Conservation (phyloP, 352 stramenopile species). For the Globisporangium parvum region DNA sequence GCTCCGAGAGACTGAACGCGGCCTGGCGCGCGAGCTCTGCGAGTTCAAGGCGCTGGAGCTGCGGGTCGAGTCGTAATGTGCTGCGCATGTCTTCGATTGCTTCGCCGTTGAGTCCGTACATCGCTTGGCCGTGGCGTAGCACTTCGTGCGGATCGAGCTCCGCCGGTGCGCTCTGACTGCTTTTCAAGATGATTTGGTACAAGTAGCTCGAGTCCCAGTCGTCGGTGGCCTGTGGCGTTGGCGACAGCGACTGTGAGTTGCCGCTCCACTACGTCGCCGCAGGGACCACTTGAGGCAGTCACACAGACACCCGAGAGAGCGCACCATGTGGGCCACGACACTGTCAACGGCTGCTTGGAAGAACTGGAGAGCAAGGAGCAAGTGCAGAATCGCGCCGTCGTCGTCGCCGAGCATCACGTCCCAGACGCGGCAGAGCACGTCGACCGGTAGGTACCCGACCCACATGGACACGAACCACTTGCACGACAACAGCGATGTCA, state of each 20-base stretch:
- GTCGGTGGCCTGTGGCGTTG: constrained; percentile 24
- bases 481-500: constrained; percentile 59
- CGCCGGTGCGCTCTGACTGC: constrained; percentile 24
- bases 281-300: not conserved
- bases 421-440: constrained; percentile 50
- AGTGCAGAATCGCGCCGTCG: constrained; percentile 48
- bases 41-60: constrained; percentile 49
- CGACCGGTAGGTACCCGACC: constrained; percentile 48
- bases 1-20: constrained; percentile 45
- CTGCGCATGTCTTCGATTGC: constrained; percentile 55
- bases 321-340: constrained; percentile 33
- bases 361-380: constrained; percentile 53
- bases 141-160: constrained; percentile 25
- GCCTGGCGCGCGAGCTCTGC: constrained; percentile 37
- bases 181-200: constrained; percentile 57
- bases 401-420: constrained; percentile 50
- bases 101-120: constrained; percentile 55
- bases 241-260: not conserved
- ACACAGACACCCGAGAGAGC: too few species aligned
- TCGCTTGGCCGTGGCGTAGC: constrained; percentile 27
- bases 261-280: too few species aligned
- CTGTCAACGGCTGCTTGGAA: constrained; percentile 40
- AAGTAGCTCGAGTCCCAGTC: constrained; percentile 65
- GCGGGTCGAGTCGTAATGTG: constrained; percentile 34
- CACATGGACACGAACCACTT: constrained; percentile 79